Base-by-base conservation (phyloP, 345 rosid genomes). In the Zanthoxylum bungeanum region DNA sequence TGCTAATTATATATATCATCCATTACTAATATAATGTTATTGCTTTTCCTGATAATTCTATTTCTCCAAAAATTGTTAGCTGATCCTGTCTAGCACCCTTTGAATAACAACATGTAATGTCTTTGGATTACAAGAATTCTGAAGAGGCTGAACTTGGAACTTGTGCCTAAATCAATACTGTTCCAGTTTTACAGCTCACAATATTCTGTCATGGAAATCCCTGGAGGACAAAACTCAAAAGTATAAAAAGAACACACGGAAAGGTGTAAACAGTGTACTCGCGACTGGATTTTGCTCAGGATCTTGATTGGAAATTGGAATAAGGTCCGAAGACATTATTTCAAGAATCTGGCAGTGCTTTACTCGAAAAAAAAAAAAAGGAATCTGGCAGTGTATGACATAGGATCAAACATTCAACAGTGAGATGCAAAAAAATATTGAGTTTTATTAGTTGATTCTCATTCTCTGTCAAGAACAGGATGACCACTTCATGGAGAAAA, bases 1-100 rank as follows among this genome's bases (percentile, higher is more conserved):
- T 60, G 27, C 30, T 73, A 64, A 58, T 55, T 33, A 69, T 46
- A 57, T 62, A 31, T 39, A 50, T 74, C 11, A 14, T 44, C 49
- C 49, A 44, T 4, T 19, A 49, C 37, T 28, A 37, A 24, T 44
- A 19, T 59, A 42, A 59, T 69, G 72, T n/a, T 30, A 9, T 22
- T 72, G 36, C 22, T 25, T 66, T 21, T 40, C 44, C 25, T n/a
- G 11, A 34, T 33, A 31, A 14, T 33, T 11, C 25, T 14, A 27
- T 56, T 5, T 2, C 25, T 33, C 39, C 21, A 50, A 50, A 17
- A 24, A 21, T 50, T 24, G 63, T 27, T 19, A 19, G 7, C 36
- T 34, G 60, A 71, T 6, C 44, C 31, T 47, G 3, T 19, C 7
- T 22, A 12, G 19, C 27, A 28, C 57, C 10, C 24, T 47, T 28